These are phyloP conservation scores for Perkinsus marinus DNA, from an alignment of 169 alveolate species.

Conservation along the genomic window DNA sequence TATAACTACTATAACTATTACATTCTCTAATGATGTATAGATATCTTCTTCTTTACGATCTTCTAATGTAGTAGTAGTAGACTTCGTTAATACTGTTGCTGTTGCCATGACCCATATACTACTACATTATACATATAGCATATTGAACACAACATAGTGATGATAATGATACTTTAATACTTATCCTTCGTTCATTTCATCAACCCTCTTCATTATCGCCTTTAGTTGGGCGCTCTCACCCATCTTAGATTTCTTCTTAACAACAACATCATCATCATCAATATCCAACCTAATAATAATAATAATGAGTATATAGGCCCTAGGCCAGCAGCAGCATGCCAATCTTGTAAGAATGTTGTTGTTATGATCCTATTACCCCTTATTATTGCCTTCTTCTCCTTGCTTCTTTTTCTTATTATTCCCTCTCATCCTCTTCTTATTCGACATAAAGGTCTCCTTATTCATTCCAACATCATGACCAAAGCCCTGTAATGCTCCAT, in stretches of 20 bases:
- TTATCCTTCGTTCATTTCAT: not conserved
- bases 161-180: too few species aligned
- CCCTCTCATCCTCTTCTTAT: not conserved
- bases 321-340: too few species aligned
- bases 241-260: not conserved
- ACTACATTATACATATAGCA: too few species aligned
- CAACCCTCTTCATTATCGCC: not conserved
- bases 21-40: not conserved
- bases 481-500: not conserved
- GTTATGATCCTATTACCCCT: too few species aligned
- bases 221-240: not conserved
- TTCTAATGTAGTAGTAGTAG: not conserved
- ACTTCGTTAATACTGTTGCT: not conserved
- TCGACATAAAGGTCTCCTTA: not conserved
- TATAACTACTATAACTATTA: not conserved
- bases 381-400: not conserved
- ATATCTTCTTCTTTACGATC: not conserved
- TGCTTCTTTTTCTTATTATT: not conserved
- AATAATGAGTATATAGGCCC: too few species aligned
- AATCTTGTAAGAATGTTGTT: too few species aligned
- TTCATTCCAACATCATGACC: not conserved
- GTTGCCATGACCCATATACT: too few species aligned
- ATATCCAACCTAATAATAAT: too few species aligned
- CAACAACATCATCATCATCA: not conserved
- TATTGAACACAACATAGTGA: too few species aligned